Evolutionary conservation across 345 rosid genomes (phyloP), one percentile per base, ranked within the genome.

Genomic region (Eucalyptus sp.): DNA sequence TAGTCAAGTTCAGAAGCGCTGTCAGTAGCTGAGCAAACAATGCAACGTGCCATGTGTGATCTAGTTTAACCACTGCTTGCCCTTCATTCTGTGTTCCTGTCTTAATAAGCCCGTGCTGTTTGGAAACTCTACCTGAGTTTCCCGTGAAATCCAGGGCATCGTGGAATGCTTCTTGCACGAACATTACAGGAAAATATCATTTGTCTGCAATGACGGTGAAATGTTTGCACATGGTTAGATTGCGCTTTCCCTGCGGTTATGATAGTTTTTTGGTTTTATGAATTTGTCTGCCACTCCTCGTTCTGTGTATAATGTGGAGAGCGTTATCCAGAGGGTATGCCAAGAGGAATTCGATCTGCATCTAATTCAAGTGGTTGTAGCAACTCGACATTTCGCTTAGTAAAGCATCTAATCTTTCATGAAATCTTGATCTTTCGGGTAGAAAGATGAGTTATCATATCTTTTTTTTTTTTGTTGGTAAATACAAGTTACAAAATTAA

Each of bases 1-100:
- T 97, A 25, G 88, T 71, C 71, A 94, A 93, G 89, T 95, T 97
- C 79, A 91, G 93, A 88, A 94, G 88, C 89, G 89, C 90, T 46
- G 33, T 92, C 37, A 54, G 76, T 76, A 84, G 80, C 90, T 93
- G 85, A 92, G 71, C 33, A 29, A 62, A 29, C 17, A 6, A 62
- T 13, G 17, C 29, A 44, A 62, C 71, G 13, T 62, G 71, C 71
- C 33, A 13, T 4, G 29, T 13, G 33, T 29, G 33, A 62, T 62
- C 33, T 27, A 60, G n/a, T 25, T 49, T 25, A 58, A 27, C n/a
- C 29, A 5, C 66, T 25, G n/a, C 66, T 25, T 1, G 15, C n/a
- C 31, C 66, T 60, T 60, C n/a, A 60, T 62, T 8, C 81, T 71
- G 46, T 37, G 46, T 71, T 71, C 46, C 46, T 18, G 46, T 71